These are phyloP conservation scores for Neurospora sublineolata DNA, from an alignment of 495 filamentous ascomycete species.

Conservation along the genomic window DNA sequence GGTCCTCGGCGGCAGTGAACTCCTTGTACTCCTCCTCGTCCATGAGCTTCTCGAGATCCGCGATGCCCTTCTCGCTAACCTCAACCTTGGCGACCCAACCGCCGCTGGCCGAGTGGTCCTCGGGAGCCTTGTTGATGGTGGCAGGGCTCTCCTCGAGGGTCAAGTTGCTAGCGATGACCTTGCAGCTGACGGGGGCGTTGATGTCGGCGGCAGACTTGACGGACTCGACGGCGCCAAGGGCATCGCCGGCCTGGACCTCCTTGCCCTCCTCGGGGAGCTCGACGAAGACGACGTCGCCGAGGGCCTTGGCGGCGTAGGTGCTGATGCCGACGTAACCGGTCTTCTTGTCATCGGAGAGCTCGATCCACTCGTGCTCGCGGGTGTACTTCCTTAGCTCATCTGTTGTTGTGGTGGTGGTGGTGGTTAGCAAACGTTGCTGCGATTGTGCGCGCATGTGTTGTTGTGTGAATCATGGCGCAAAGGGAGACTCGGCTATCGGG, in stretches of 20 bases:
- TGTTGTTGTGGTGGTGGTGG: slow-evolving; percentile 7
- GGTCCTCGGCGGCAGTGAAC: slow-evolving; percentile 39
- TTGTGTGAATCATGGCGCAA: background rate
- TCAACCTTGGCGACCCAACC: slow-evolving; percentile 89
- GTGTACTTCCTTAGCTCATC: slow-evolving; percentile 76
- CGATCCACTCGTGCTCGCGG: slow-evolving; percentile 96
- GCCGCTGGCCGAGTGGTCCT: slow-evolving; percentile 56
- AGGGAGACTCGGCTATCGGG: background rate
- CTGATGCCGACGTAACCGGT: slow-evolving; percentile 73
- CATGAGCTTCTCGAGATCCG: slow-evolving; percentile 68
- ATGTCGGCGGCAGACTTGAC: slow-evolving; percentile 97
- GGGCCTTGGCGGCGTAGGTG: slow-evolving; percentile 73
- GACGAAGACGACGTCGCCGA: slow-evolving; percentile 94
- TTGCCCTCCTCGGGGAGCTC: slow-evolving; percentile 66
- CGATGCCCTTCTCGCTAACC: slow-evolving; percentile 46
- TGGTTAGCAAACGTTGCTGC: slow-evolving; percentile 2
- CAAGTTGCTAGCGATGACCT: slow-evolving; percentile 57
- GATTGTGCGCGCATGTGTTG: background rate
- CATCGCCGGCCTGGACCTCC: slow-evolving; percentile 56
- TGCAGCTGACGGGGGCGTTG: slow-evolving; percentile 73
- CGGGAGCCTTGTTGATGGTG: slow-evolving; percentile 72
- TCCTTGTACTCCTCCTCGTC: slow-evolving; percentile 58
- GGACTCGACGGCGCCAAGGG: slow-evolving; percentile 89
- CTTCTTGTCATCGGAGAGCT: slow-evolving; percentile 64
- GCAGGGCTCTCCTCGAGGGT: slow-evolving; percentile 72